These are phyloP conservation scores for Fusarium illudens DNA, from an alignment of 2,329 filamentous ascomycete species.

Conservation along the genomic window DNA sequence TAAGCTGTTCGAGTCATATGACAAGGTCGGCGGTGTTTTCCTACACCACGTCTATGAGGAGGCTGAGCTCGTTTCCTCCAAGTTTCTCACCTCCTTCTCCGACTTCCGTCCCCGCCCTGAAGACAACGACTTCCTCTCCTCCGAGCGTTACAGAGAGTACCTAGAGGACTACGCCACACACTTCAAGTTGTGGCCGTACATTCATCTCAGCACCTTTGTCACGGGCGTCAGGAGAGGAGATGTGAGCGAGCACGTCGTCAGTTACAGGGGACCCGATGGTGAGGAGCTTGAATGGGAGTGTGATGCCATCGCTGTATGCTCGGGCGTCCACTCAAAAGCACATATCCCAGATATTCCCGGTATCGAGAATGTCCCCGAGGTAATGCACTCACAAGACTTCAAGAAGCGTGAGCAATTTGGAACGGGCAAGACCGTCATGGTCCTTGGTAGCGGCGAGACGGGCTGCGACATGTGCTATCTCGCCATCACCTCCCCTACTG, in stretches of 20 bases:
- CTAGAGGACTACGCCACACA: neutral
- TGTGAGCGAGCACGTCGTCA: neutral
- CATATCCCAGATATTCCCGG: conserved; percentile 49
- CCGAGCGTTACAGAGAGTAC: conserved; percentile 22
- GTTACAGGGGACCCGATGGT: conserved; percentile 2
- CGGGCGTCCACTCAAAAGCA: conserved; percentile 52
- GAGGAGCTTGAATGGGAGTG: conserved; percentile 44
- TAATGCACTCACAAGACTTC: conserved; percentile 53
- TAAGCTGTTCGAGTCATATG: conserved; percentile 53
- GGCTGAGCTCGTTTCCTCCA: conserved; percentile 53
- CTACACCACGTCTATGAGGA: conserved; percentile 43
- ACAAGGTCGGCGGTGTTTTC: conserved; percentile 54
- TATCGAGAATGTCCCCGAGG: conserved; percentile 45
- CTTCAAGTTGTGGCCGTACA: neutral
- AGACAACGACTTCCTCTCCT: conserved; percentile 52
- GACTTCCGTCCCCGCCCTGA: conserved; percentile 51
- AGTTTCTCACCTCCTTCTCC: conserved; percentile 53
- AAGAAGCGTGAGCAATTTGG: conserved; percentile 52
- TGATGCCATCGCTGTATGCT: conserved; percentile 55
- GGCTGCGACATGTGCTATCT: conserved; percentile 52
- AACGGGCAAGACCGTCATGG: conserved; percentile 48
- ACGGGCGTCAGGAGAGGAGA: conserved; percentile 29
- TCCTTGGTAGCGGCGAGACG: conserved; percentile 55
- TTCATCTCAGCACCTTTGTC: neutral
- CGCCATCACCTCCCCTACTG: conserved; percentile 51